A percentile compares a stretch with the other conserved stretches of the same genome.
phyloP scores from a whole-genome alignment of 306 rosid genomes.

The Medicago arabica region DNA sequence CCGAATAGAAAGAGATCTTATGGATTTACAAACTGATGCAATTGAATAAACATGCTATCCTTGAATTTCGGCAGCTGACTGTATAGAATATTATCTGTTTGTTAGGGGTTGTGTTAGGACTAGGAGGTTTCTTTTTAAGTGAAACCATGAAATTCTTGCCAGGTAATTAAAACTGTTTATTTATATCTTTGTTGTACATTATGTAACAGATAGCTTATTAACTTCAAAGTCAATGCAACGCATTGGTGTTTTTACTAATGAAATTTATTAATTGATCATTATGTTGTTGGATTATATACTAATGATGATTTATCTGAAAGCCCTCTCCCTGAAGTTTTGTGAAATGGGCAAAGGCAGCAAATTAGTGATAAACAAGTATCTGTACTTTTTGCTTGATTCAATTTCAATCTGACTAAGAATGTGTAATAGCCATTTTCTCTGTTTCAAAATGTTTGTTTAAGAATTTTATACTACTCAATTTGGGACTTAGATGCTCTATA shows the following conservation, averaged over 20 bases:
- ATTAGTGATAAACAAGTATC: neutral
- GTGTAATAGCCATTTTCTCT: neutral
- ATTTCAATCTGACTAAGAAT: neutral
- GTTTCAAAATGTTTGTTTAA: neutral
- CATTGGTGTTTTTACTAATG: neutral
- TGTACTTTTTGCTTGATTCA: neutral
- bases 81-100: constrained; percentile 31
- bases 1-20: constrained; percentile 40
- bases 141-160: constrained; percentile 32
- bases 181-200: constrained; percentile 39
- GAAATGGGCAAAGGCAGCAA: neutral
- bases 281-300: neutral
- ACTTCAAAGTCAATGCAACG: constrained; percentile 14
- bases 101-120: constrained; percentile 26
- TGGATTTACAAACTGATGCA: constrained; percentile 41
- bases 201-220: constrained; percentile 27
- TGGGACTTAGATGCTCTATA: neutral
- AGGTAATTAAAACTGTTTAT: constrained; percentile 28
- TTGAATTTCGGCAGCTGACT: constrained; percentile 15
- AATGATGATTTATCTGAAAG: neutral
- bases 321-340: neutral
- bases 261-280: neutral
- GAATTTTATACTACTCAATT: neutral
- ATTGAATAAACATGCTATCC: constrained; percentile 42
- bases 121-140: constrained; percentile 37